Percentiles rank a stretch among this genome's conserved stretches.
phyloP scores from a whole-genome alignment of 2,329 filamentous ascomycete species.

The Dryadomyces quercus-mongolicae region DNA sequence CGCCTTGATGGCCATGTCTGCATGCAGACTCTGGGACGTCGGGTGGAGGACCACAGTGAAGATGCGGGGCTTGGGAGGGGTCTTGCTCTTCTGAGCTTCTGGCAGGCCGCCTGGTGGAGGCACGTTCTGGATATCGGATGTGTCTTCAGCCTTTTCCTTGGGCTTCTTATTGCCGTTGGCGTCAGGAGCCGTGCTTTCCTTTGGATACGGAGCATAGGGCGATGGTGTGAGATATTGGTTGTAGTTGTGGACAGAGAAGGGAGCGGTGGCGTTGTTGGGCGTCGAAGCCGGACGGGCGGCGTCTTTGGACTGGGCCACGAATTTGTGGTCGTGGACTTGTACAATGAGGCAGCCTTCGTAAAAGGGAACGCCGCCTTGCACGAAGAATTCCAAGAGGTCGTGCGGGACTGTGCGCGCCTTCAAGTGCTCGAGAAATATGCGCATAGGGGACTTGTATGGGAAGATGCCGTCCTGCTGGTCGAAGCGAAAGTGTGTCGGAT shows the following conservation, averaged over 20 bases:
- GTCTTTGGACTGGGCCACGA: slow-evolving; percentile 46
- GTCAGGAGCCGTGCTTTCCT: slow-evolving; percentile 25
- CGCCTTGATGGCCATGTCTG: slow-evolving; percentile 63
- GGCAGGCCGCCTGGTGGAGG: slow-evolving; percentile 35
- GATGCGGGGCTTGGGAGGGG: slow-evolving; percentile 47
- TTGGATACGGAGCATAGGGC: slow-evolving; percentile 65
- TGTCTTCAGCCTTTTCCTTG: slow-evolving; percentile 24
- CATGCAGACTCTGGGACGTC: slow-evolving; percentile 61
- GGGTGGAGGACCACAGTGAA: slow-evolving; percentile 76
- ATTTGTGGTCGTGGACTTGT: slow-evolving; percentile 80
- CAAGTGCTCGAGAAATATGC: slow-evolving; percentile 65
- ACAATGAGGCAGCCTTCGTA: slow-evolving; percentile 96
- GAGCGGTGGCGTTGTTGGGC: slow-evolving; percentile 47
- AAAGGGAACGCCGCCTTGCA: slow-evolving; percentile 60
- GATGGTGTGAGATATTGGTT: slow-evolving; percentile 86
- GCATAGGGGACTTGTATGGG: slow-evolving; percentile 86
- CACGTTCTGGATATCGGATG: slow-evolving; percentile 41
- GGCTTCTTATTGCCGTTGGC: slow-evolving; percentile 6
- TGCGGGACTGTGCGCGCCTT: slow-evolving; percentile 70
- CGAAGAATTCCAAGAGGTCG: slow-evolving; percentile 72
- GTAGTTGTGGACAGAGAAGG: slow-evolving; percentile 86
- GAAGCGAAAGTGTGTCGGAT: slow-evolving; percentile 79
- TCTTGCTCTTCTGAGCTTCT: slow-evolving; percentile 32
- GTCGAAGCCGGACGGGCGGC: slow-evolving; percentile 39
- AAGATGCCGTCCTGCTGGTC: slow-evolving; percentile 91